These are phyloP conservation scores for Trichopus zeylanicus DNA, from an alignment of 116 monocot species.

Conservation along the genomic window DNA sequence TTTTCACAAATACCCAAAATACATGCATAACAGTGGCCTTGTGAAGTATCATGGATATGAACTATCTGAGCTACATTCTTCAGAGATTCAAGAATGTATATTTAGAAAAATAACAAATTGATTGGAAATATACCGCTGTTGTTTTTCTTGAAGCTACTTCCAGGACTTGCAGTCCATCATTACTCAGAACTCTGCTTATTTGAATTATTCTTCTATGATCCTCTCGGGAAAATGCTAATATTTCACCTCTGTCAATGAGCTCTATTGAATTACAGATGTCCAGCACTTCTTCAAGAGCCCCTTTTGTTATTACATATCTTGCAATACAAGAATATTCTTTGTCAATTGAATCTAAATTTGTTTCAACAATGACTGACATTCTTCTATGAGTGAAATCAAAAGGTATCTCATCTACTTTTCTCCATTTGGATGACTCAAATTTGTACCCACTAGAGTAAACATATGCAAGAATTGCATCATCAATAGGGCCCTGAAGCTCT, in stretches of 20 bases:
- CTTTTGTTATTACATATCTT: slow-evolving; percentile 32
- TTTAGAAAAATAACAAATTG: not conserved
- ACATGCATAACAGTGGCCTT: too few relatives aligned
- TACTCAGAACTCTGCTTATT: slow-evolving; percentile 21
- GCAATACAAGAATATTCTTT: not conserved
- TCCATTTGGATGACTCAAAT: slow-evolving; percentile 35
- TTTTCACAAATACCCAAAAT: too few relatives aligned
- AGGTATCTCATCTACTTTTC: slow-evolving; percentile 39
- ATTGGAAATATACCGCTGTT: slow-evolving; percentile 9
- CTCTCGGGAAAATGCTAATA: slow-evolving; percentile 10
- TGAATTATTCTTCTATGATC: slow-evolving; percentile 17
- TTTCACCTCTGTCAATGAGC: slow-evolving; percentile 9
- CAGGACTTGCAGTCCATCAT: slow-evolving; percentile 33
- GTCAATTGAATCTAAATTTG: slow-evolving; percentile 1
- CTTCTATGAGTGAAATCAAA: slow-evolving; percentile 42
- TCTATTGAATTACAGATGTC: slow-evolving; percentile 17
- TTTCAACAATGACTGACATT: slow-evolving; percentile 31
- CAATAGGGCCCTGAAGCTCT: slow-evolving; percentile 22
- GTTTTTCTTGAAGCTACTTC: slow-evolving; percentile 28
- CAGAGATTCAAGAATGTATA: too few relatives aligned
- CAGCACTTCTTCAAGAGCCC: slow-evolving; percentile 38
- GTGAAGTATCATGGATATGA: too few relatives aligned
- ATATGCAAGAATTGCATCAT: slow-evolving; percentile 39
- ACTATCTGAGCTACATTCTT: too few relatives aligned
- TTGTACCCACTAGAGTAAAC: slow-evolving; percentile 22